Evolutionary conservation across 768 basidiomycete species (phyloP), one percentile per base, ranked within the genome.

Genomic region (Mycena crocata): DNA sequence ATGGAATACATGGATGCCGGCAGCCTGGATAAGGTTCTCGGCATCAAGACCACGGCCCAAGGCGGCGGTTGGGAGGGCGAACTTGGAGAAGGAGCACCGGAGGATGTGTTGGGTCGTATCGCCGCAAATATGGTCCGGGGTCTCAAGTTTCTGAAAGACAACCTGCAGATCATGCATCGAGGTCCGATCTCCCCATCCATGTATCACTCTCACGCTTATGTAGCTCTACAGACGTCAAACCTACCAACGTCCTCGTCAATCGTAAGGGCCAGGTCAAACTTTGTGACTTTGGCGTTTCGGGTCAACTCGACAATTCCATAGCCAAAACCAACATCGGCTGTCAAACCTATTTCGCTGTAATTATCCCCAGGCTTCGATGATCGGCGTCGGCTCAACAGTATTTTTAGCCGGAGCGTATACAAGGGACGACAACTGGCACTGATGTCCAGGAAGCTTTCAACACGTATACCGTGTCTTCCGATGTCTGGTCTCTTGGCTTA

Each of bases 1-100:
- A 99, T 99, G 96, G 98, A 99, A 83, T 94, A 91, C 81, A 99
- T 99, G 98, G 97, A 99, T 76, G 96, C 96, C 14, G 96, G 96
- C n/a, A 93, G 91, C 42, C 86, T 99, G 50, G 98, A 98, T 77
- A 93, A 91, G 69, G 85, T 99, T 31, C 81, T 83, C 55, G 82
- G 81, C 46, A 81, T 81, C 19, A 70, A 70, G 54, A 70, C 69
- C 32, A 64, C 57, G 19, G 61, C 61, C 26, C 68, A 68, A 39
- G 68, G 62, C 26, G 66, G 69, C 44, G 52, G 73, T 28, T 62
- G 69, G 67, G 57, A 57, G 65, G 59, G 70, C 46, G 55, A 60
- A 56, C 57, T 68, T 3, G 73, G 74, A 49, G 67, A 73, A 81
- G 87, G 90, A 45, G 83, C 90, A 66, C 87, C 89, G 51, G 98